phyloP scores from a whole-genome alignment of 306 rosid genomes.

The Fragaria ananassa region DNA sequence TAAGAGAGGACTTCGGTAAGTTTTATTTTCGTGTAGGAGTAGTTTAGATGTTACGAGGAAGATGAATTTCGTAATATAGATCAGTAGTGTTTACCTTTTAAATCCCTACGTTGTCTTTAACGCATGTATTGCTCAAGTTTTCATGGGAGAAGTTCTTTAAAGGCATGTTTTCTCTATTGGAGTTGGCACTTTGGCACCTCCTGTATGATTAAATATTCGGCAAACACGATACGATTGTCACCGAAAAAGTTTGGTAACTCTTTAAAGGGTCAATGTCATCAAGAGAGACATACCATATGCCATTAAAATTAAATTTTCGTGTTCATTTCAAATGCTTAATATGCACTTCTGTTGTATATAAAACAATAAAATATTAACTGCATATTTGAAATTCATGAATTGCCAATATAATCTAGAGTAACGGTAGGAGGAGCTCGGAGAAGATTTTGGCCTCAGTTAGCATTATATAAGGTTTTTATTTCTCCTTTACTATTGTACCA shows the following conservation, averaged over 20 bases:
- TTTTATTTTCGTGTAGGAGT: constrained; percentile 11
- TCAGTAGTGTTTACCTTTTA: not conserved
- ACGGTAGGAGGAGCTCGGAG: not conserved
- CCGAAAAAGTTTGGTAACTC: not conserved
- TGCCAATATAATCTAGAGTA: too few species aligned
- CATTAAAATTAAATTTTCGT: too few species aligned
- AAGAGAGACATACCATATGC: not conserved
- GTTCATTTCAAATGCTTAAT: not conserved
- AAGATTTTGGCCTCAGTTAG: not conserved
- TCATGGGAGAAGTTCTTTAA: not conserved
- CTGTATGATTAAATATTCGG: not conserved
- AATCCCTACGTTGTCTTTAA: constrained; percentile 1
- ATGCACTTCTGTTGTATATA: not conserved
- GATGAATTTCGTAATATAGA: not conserved
- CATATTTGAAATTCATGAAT: not conserved
- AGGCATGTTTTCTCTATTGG: not conserved
- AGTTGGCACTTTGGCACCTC: not conserved
- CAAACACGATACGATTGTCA: not conserved
- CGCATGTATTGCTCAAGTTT: not conserved
- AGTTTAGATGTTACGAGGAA: constrained; percentile 8
- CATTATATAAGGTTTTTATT: not conserved
- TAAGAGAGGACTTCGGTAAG: constrained; percentile 5
- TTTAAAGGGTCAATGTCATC: not conserved
- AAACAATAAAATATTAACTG: not conserved
- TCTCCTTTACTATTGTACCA: not conserved